Conservation (phyloP, 1,284 basidiomycete genomes). For the Taiwanofungus camphoratus region DNA sequence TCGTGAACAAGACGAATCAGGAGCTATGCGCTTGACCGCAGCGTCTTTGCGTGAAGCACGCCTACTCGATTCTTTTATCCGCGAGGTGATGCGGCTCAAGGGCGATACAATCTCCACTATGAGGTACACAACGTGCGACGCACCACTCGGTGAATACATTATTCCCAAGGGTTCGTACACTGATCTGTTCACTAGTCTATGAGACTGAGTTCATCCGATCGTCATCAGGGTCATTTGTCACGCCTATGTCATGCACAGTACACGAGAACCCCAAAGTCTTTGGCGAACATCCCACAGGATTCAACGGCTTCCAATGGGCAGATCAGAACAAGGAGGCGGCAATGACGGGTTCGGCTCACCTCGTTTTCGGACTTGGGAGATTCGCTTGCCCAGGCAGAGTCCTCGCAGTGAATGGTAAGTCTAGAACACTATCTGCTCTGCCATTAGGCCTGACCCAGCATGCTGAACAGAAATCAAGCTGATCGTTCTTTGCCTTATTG, state of each 20-base stretch:
- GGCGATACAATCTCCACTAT: constrained; percentile 31
- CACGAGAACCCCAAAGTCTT: constrained; percentile 27
- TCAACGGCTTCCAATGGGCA: constrained; percentile 32
- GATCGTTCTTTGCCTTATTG: constrained; percentile 29
- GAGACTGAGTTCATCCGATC: neutral
- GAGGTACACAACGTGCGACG: constrained; percentile 28
- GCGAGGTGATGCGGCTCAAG: constrained; percentile 35
- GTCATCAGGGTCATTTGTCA: constrained; percentile 23
- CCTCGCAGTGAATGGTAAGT: constrained; percentile 30
- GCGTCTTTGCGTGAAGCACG: constrained; percentile 27
- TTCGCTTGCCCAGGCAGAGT: constrained; percentile 33
- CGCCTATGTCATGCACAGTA: constrained; percentile 28
- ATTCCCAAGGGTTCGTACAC: constrained; percentile 28
- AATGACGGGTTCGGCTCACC: constrained; percentile 28
- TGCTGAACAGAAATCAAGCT: constrained; percentile 31
- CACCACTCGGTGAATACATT: constrained; percentile 26
- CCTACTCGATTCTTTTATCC: constrained; percentile 32
- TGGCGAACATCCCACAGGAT: constrained; percentile 25
- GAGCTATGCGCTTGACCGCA: constrained; percentile 23
- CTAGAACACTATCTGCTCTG: neutral
- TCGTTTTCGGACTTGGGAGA: constrained; percentile 31
- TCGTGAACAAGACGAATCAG: constrained; percentile 22
- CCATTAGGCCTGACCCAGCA: neutral
- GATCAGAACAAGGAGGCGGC: constrained; percentile 26
- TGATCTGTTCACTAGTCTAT: neutral